phyloP scores from a whole-genome alignment of 352 stramenopile species.

The Thraustochytrium striatum region DNA sequence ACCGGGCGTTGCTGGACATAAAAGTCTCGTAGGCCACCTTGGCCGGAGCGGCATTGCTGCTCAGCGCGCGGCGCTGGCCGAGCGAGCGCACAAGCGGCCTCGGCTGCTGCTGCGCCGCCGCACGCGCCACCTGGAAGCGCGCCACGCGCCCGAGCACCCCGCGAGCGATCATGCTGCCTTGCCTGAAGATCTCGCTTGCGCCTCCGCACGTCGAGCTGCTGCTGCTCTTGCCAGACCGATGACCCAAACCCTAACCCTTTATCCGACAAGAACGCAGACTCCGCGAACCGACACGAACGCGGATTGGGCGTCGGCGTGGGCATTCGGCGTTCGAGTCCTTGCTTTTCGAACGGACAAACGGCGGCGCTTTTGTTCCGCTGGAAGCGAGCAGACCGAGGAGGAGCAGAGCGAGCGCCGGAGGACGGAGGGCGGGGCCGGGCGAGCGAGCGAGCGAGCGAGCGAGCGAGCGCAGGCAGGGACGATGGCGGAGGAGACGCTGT shows the following conservation, averaged over 20 bases:
- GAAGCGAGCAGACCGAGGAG: background rate
- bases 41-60: too few species aligned
- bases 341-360: background rate
- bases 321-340: background rate
- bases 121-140: too few species aligned
- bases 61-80: too few species aligned
- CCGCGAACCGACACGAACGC: background rate
- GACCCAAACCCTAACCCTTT: too few species aligned
- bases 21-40: constrained; percentile 48
- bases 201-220: too few species aligned
- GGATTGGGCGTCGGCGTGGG: background rate
- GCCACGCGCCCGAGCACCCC: too few species aligned
- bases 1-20: constrained; percentile 31
- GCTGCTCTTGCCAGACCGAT: too few species aligned
- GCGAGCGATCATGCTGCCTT: too few species aligned
- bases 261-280: constrained; percentile 45
- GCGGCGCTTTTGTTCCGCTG: background rate
- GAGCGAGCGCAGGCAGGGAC: background rate
- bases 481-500: constrained; percentile 25
- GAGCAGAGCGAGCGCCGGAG: background rate
- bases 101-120: too few species aligned
- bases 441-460: background rate
- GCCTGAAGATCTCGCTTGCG: too few species aligned
- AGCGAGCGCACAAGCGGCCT: too few species aligned
- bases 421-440: background rate